These are phyloP conservation scores for Paspalum notatum DNA, from an alignment of 176 grass and related monocot species.

Conservation along the genomic window DNA sequence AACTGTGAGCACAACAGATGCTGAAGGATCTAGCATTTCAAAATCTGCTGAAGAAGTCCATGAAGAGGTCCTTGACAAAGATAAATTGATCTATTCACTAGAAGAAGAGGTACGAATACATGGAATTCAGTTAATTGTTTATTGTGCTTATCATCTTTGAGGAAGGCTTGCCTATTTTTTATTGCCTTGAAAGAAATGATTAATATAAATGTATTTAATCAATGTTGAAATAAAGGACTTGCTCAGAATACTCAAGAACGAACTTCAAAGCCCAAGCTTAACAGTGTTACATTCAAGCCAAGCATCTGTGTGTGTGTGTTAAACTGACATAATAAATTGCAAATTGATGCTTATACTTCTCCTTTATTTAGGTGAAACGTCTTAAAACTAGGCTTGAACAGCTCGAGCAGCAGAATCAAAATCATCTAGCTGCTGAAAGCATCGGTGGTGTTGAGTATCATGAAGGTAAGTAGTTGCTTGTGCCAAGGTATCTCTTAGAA, in stretches of 20 bases:
- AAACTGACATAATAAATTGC: conserved; percentile 28
- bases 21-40: conserved; percentile 29
- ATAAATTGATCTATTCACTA: conserved; percentile 60
- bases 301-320: neutral
- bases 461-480: conserved; percentile 59
- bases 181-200: conserved; percentile 5
- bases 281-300: conserved; percentile 24
- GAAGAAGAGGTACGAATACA: conserved; percentile 78
- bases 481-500: conserved; percentile 31
- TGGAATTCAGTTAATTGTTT: conserved; percentile 13
- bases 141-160: conserved; percentile 20
- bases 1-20: conserved; percentile 42
- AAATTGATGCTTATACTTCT: conserved; percentile 35
- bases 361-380: conserved; percentile 59
- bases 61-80: conserved; percentile 59
- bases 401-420: conserved; percentile 49
- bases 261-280: conserved; percentile 9
- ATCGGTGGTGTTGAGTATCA: conserved; percentile 40
- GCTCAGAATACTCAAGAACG: conserved; percentile 9
- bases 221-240: neutral
- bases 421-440: conserved; percentile 40
- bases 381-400: conserved; percentile 75
- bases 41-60: conserved; percentile 36
- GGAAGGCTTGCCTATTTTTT: conserved; percentile 8
- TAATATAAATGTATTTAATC: neutral